Evolutionary conservation across 179 eudicot genomes (phyloP).

Genomic region (Nepenthes alata): DNA sequence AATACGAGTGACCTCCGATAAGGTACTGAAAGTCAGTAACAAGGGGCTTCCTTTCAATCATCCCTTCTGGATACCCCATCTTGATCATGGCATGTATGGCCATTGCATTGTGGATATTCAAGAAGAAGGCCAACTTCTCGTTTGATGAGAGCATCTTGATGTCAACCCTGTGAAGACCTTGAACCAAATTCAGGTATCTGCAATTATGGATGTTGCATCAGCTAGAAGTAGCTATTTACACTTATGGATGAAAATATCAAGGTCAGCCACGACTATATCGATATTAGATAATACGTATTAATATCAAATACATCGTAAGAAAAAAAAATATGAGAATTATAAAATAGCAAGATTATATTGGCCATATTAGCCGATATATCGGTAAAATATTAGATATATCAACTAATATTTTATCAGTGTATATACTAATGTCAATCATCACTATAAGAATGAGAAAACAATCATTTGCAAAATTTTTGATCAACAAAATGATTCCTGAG

Average conservation of each 20-base stretch:
- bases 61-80: conserved; percentile 64
- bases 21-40: conserved; percentile 64
- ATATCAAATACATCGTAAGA: too few relatives aligned
- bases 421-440: too few relatives aligned
- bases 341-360: too few relatives aligned
- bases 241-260: not conserved
- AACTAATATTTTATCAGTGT: too few relatives aligned
- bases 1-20: conserved; percentile 66
- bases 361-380: too few relatives aligned
- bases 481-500: too few relatives aligned
- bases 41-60: conserved; percentile 57
- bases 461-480: too few relatives aligned
- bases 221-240: not conserved
- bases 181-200: conserved; percentile 63
- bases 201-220: conserved; percentile 1
- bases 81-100: conserved; percentile 74
- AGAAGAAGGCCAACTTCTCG: conserved; percentile 71
- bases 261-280: too few relatives aligned
- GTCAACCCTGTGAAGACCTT: conserved; percentile 64
- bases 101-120: conserved; percentile 80
- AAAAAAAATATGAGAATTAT: too few relatives aligned
- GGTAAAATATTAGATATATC: too few relatives aligned
- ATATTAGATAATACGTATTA: too few relatives aligned
- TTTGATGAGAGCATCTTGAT: conserved; percentile 35
- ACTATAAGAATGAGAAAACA: too few relatives aligned